A percentile compares a stretch with the other conserved stretches of the same genome.
These are phyloP conservation scores for Sporothrix dimorphospora DNA, from an alignment of 2,329 filamentous ascomycete species.

Conservation along the genomic window DNA sequence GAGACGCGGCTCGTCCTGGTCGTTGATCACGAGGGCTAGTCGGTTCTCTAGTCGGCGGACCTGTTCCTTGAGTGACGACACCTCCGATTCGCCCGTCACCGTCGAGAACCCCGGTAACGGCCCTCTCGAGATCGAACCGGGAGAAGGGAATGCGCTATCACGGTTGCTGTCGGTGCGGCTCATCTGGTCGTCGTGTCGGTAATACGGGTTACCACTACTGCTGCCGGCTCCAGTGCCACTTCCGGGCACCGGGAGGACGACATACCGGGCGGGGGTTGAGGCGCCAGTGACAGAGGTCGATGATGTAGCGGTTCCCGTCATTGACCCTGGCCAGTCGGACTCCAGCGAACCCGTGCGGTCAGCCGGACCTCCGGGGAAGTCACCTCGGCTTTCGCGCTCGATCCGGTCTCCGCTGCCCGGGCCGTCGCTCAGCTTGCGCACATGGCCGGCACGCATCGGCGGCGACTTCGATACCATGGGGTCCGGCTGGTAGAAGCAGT, in stretches of 20 bases:
- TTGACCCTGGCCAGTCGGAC: slow-evolving; percentile 31
- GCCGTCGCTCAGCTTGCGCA: slow-evolving; percentile 26
- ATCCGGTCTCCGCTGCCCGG: slow-evolving; percentile 19
- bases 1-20: slow-evolving; percentile 23
- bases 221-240: neutral
- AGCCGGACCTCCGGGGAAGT: neutral
- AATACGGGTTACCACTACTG: slow-evolving; percentile 2
- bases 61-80: slow-evolving; percentile 45
- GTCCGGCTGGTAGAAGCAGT: slow-evolving; percentile 35
- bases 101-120: slow-evolving; percentile 27
- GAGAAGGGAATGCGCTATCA: slow-evolving; percentile 23
- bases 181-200: slow-evolving; percentile 24
- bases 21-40: slow-evolving; percentile 39
- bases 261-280: slow-evolving; percentile 38
- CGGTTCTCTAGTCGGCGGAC: slow-evolving; percentile 51
- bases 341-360: slow-evolving; percentile 24
- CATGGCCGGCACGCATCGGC: slow-evolving; percentile 23
- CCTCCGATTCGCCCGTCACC: slow-evolving; percentile 36
- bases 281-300: slow-evolving; percentile 56
- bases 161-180: slow-evolving; percentile 8
- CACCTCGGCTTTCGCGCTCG: slow-evolving; percentile 18
- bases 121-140: slow-evolving; percentile 14
- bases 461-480: slow-evolving; percentile 30
- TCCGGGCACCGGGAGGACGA: neutral
- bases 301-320: slow-evolving; percentile 49